Evolutionary conservation across 2,329 filamentous ascomycete genomes (phyloP), one percentile per base, ranked within the genome.

Genomic region (Pestalotiopsis sp.): DNA sequence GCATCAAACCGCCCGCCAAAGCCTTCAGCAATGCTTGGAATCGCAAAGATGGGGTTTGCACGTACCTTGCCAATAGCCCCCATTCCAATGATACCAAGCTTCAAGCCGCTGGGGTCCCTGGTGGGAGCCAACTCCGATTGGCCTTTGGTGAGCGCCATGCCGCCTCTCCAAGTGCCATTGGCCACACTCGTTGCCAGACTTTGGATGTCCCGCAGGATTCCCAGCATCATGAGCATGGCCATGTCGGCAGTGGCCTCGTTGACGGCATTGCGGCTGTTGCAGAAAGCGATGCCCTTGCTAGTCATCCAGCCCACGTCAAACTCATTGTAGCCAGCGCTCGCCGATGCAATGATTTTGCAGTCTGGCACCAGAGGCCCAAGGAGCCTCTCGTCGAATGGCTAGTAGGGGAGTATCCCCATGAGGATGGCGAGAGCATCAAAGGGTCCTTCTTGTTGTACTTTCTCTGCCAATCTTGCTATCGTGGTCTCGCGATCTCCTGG

Each of bases 171-270:
- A 0, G 69, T 72, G 0, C 83, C 84, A 0, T 73, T 71, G 1
- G 80, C 74, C 0, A 78, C 73, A 9, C 75, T 77, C 59, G 75
- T 79, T 71, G 85, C 82, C 2, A 80, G 80, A 1, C 76, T 72
- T 2, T 73, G 79, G 0, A 83, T 80, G 69, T 88, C 83, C 64
- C 85, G 82, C 20, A 88, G 72, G 1, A 82, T 75, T 0, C 77
- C 75, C 0, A 81, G 66, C 0, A 68, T 72, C 0, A 81, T 65
- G 49, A 80, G 80, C 39, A 80, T 71, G 12, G 85, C 82, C 81
- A 86, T 84, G 61, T 86, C 84, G 0, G 84, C 84, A 0, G 83
- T 86, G 2, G 86, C 84, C 67, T 89, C 83, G 0, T 85, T 82
- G 0, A 86, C 85, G 0, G 85, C 87, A 69, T 89, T 81, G 2